Conservation (phyloP, 257 asterid genomes). For the Rauvolfia tetraphylla region DNA sequence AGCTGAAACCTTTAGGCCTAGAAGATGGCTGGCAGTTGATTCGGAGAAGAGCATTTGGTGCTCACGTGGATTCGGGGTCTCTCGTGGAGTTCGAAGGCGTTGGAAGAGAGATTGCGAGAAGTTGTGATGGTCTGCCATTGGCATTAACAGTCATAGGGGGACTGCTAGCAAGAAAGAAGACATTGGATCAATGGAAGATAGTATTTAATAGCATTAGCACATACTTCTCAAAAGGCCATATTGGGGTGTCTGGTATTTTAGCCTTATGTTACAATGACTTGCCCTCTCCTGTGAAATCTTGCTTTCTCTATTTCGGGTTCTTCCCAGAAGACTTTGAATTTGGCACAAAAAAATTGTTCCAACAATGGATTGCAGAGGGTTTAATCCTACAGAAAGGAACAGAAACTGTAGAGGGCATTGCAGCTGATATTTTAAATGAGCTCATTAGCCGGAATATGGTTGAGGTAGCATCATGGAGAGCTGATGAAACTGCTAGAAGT, state of each 20-base stretch:
- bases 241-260: neutral
- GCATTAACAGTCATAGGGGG: constrained; percentile 23
- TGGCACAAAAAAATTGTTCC: constrained; percentile 16
- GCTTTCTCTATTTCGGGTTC: constrained; percentile 26
- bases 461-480: neutral
- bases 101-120: neutral
- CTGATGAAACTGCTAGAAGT: constrained; percentile 3
- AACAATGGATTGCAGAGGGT: constrained; percentile 29
- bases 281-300: constrained; percentile 18
- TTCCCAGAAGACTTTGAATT: constrained; percentile 23
- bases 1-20: neutral
- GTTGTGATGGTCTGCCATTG: constrained; percentile 11
- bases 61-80: neutral
- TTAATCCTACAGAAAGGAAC: constrained; percentile 4
- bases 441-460: constrained; percentile 18
- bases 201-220: constrained; percentile 7
- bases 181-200: constrained; percentile 8
- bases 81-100: neutral
- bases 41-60: constrained; percentile 7
- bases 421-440: constrained; percentile 13
- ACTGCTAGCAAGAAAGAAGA: constrained; percentile 7
- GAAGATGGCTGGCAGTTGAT: constrained; percentile 12
- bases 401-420: constrained; percentile 12
- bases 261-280: constrained; percentile 20
- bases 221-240: neutral